Base-by-base conservation (phyloP, 2,329 filamentous ascomycete genomes). In the Exophiala oligosperma region DNA sequence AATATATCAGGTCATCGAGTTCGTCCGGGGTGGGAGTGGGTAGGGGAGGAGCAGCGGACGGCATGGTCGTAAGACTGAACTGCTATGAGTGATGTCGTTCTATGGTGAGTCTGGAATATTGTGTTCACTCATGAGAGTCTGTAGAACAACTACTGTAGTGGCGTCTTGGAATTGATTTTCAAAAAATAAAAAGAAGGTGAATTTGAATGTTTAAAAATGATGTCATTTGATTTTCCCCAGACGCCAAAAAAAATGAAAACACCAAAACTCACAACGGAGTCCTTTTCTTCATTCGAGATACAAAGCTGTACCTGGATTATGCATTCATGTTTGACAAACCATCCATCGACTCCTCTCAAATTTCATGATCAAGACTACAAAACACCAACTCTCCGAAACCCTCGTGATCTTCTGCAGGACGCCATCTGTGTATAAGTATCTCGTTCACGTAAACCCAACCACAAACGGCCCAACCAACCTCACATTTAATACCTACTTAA, bases 1-100 rank as follows among this genome's bases (percentile, higher is more conserved):
- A 86, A 77, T 96, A 97, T 66, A 97, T 84, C 64, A 97, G 83
- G 75, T 97, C 93, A 72, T 97, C 92, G 68, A 95, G 49, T 44
- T 62, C 62, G 44, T 67, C 66, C 8, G 59, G 47, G 17, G 57
- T 61, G 23, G 54, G 52, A 32, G 56, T 50, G 14, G 43, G 48
- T 24, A 48, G 35, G 17, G 53, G 38, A 47, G 60, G 29, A n/a
- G 54, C 41, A 56, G 21, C 8, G 37, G 35, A n/a, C 5, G 38
- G 28, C 12, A 48, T 48, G 6, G 23, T 12, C n/a, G n/a, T 44
- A 17, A 17, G 17, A 17, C 17, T 17, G 17, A 17, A 17, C 17
- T 17, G 17, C 17, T 17, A 17, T 17, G 17, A 17, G 17, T 17
- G 17, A 17, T 14, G 40, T 43, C 29, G 32, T 26, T 28, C 26